phyloP scores from a whole-genome alignment of 2,329 filamentous ascomycete species.

The Aspergillus fumigatus region DNA sequence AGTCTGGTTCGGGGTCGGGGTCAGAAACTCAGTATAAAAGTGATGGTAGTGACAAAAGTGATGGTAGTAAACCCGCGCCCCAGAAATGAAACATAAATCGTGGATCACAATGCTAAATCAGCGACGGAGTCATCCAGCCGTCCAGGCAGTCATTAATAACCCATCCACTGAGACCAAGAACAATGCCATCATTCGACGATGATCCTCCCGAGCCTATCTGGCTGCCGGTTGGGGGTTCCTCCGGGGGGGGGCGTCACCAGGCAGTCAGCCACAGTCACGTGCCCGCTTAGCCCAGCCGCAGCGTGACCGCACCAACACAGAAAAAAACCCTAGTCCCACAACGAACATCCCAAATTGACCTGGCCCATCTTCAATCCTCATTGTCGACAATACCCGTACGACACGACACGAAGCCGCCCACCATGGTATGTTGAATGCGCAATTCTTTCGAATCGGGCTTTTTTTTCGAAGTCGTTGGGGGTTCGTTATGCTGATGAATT shows the following conservation, averaged over 20 bases:
- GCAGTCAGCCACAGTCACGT: slow-evolving; percentile 19
- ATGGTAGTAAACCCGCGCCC: not conserved
- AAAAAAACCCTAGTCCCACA: slow-evolving; percentile 46
- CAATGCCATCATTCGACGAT: not conserved
- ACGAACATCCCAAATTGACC: slow-evolving; percentile 37
- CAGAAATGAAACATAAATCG: not conserved
- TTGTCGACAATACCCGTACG: slow-evolving; percentile 43
- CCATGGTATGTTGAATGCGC: slow-evolving; percentile 37
- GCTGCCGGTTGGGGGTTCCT: not conserved
- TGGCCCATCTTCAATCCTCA: slow-evolving; percentile 40
- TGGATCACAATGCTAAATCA: not conserved
- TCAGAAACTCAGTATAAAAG: not conserved
- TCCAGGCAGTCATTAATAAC: not conserved
- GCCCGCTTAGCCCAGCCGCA: slow-evolving; percentile 29
- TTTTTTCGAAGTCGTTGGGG: not conserved
- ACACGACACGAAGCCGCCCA: slow-evolving; percentile 39
- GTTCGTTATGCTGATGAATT: slow-evolving; percentile 19
- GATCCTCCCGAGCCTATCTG: not conserved
- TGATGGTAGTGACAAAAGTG: not conserved
- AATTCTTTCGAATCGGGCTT: slow-evolving; percentile 1
- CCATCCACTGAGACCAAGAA: not conserved
- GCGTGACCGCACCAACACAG: slow-evolving; percentile 17
- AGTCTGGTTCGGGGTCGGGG: slow-evolving; percentile 1
- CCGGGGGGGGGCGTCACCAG: slow-evolving; percentile 2
- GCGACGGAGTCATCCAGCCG: not conserved